phyloP scores from a whole-genome alignment of 2,329 filamentous ascomycete species.

The Clarireedia homoeocarpa region DNA sequence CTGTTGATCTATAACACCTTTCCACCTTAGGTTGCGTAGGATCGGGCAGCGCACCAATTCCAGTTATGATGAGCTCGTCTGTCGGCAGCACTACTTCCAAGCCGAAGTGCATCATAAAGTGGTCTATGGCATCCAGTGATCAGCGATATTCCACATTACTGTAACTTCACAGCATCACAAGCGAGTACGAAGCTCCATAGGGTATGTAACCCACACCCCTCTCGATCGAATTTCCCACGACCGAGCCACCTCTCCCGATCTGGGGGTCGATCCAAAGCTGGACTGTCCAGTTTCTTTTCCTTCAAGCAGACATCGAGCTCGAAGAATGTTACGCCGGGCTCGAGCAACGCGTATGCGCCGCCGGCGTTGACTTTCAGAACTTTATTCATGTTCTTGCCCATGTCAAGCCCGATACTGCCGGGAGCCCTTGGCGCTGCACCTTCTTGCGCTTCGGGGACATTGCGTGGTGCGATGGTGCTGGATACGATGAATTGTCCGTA shows the following conservation, averaged over 20 bases:
- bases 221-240: constrained; percentile 40
- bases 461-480: constrained; percentile 14
- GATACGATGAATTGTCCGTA: constrained; percentile 32
- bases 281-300: constrained; percentile 33
- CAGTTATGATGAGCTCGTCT: constrained; percentile 38
- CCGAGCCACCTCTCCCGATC: constrained; percentile 34
- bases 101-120: constrained; percentile 35
- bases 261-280: constrained; percentile 36
- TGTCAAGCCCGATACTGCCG: constrained; percentile 42
- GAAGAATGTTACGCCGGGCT: constrained; percentile 48
- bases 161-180: background rate
- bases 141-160: constrained; percentile 11
- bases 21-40: constrained; percentile 5
- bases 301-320: constrained; percentile 43
- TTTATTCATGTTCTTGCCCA: constrained; percentile 46
- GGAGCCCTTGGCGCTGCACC: constrained; percentile 45
- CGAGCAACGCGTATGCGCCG: constrained; percentile 42
- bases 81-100: constrained; percentile 39
- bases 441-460: constrained; percentile 38
- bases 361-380: constrained; percentile 43
- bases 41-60: constrained; percentile 37
- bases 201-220: constrained; percentile 40
- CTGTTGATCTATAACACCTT: constrained; percentile 20
- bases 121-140: constrained; percentile 19
- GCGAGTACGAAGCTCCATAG: constrained; percentile 30